A percentile compares a stretch with the other conserved stretches of the same genome.
Evolutionary conservation across 2,329 filamentous ascomycete genomes (phyloP).

Genomic region (Xylariaceae sp.): DNA sequence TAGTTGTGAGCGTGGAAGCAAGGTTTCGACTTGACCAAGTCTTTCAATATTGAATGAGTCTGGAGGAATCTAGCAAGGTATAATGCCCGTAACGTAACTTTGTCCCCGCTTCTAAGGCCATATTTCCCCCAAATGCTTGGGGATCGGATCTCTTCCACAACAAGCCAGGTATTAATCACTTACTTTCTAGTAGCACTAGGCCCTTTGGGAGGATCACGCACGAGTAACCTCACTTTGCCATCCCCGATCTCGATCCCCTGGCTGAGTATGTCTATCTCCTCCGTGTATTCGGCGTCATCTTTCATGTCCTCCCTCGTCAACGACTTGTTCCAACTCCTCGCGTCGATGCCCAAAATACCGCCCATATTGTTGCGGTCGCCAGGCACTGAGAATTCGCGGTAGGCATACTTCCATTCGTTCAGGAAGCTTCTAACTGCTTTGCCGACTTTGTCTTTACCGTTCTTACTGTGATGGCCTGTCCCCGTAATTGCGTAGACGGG

Average conservation of each 20-base stretch:
- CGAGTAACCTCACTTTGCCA: slow-evolving; percentile 59
- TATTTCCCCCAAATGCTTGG: neutral
- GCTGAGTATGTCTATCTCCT: slow-evolving; percentile 53
- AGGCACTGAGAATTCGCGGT: slow-evolving; percentile 91
- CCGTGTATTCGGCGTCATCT: slow-evolving; percentile 35
- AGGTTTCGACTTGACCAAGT: neutral
- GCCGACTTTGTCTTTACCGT: slow-evolving; percentile 97
- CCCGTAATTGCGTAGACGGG: slow-evolving; percentile 95
- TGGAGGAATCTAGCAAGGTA: too few relatives aligned
- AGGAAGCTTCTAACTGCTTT: slow-evolving; percentile 87
- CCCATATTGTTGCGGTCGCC: slow-evolving; percentile 82
- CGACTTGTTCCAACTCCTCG: slow-evolving; percentile 60
- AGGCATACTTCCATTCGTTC: slow-evolving; percentile 93
- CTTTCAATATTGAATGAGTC: neutral
- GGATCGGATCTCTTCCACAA: slow-evolving; percentile 2
- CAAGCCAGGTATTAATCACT: slow-evolving; percentile 23
- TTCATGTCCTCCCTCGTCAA: slow-evolving; percentile 43
- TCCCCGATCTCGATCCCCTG: slow-evolving; percentile 64
- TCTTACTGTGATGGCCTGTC: slow-evolving; percentile 95
- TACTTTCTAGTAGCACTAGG: slow-evolving; percentile 45
- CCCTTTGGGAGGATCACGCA: slow-evolving; percentile 54
- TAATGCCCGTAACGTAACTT: neutral
- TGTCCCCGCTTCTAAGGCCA: slow-evolving; percentile 1
- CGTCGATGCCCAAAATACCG: slow-evolving; percentile 66
- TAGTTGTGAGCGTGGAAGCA: neutral